Base-by-base conservation (phyloP, 805 yeast genomes). In the Wickerhamomyces silvicola region DNA sequence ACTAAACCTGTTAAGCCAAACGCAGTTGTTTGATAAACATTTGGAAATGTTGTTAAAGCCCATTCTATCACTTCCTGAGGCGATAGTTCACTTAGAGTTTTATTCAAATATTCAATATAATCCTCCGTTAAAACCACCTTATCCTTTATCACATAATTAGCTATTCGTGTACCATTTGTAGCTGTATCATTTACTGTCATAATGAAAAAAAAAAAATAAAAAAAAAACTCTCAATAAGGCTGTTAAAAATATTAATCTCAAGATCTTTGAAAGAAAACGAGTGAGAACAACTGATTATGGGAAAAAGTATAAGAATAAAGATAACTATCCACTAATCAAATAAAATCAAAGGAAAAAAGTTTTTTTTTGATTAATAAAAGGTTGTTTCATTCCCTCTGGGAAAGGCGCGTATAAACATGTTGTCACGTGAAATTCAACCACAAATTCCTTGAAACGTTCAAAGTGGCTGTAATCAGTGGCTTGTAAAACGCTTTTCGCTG, bases 1-100 rank as follows among this genome's bases (percentile, higher is more conserved):
- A 82, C 95, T 37, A 90, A 60, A 0, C 97, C 97, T 1, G 96
- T 84, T 28, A 90, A 67, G 0, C 97, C 97, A 59, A 90, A 87
- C 1, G 97, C 97, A 0, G 97, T 86, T 2, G 95, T 87, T 59
- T 90, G 97, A 50, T 56, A 88, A 23, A 90, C 62, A 24, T 76
- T 67, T 3, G 95, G 95, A 49, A 88, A 78, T 0, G 94, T 85
- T n/a, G 72, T 56, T 11, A 81, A 59, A 0, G 95, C 75, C 97
- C 97, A 90, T 48, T 68, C 62, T 18, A 90, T 59, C 36, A 90
- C 76, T 37, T 85, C 84, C 42, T 75, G 73, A 0, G 97, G 86
- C 1, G 74, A 50, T 2, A 42, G 54, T 7, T 60, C 51, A n/a
- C 68, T 60, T 14, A 88, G 66, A 8, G 68, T 63, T n/a, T 59